These are phyloP conservation scores for Pulicaria dysenterica DNA, from an alignment of 129 eudicot species.

Conservation along the genomic window DNA sequence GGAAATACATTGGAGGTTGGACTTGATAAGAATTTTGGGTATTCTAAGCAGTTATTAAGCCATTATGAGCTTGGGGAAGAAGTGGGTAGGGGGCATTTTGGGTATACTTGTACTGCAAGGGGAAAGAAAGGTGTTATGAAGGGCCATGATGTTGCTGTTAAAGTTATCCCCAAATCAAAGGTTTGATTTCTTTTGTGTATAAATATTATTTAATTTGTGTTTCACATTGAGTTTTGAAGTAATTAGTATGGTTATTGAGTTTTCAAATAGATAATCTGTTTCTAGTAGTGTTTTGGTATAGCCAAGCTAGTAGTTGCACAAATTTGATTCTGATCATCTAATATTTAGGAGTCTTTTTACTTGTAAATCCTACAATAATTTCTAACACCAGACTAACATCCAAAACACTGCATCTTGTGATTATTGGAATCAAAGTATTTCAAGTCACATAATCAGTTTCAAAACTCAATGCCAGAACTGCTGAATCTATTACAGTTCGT, in stretches of 20 bases:
- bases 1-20: conserved; percentile 85
- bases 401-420: no score
- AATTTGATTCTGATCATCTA: no score
- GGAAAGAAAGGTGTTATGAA: conserved; percentile 94
- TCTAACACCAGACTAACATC: no score
- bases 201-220: background rate
- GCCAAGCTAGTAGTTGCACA: no score
- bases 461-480: background rate
- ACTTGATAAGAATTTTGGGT: conserved; percentile 90
- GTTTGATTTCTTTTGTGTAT: conserved; percentile 40
- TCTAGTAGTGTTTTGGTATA: no score
- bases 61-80: conserved; percentile 92
- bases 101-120: conserved; percentile 85
- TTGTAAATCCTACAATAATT: no score
- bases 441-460: no score
- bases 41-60: conserved; percentile 63
- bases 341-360: no score
- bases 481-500: conserved; percentile 6
- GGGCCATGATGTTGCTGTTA: conserved; percentile 97
- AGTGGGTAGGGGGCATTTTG: conserved; percentile 97
- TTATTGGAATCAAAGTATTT: no score
- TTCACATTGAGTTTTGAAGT: no score
- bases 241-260: no score
- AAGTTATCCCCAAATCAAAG: conserved; percentile 97
- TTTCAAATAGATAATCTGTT: no score